Percentiles rank a stretch among this genome's conserved stretches.
Evolutionary conservation across 2,329 filamentous ascomycete species (phyloP).

Genomic region (Tolypocladium sp.): DNA sequence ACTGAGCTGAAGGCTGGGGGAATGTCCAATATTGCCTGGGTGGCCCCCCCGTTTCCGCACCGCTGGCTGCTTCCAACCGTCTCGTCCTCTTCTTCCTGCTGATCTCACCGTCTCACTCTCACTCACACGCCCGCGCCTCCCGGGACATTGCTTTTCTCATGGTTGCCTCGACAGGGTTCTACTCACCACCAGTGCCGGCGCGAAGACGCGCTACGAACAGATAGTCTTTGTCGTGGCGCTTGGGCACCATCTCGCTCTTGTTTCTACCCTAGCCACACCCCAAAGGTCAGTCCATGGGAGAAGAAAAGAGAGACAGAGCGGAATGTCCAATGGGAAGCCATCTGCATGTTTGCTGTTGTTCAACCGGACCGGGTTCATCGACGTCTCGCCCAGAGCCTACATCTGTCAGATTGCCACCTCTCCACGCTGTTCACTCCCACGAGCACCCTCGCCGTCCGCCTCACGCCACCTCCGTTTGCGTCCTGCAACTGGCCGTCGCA

Average conservation of each 20-base stretch:
- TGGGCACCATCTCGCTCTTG: conserved; percentile 2
- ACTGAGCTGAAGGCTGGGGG: conserved; percentile 4
- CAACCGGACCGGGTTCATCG: neutral
- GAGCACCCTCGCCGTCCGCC: neutral
- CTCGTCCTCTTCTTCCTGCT: conserved; percentile 1
- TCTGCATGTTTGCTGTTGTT: neutral
- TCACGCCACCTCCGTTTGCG: neutral
- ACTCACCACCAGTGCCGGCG: conserved; percentile 1
- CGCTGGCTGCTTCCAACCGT: conserved; percentile 1
- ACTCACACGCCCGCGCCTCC: neutral
- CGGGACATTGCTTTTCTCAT: conserved; percentile 5
- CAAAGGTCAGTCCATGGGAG: conserved; percentile 2
- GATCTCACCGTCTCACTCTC: conserved; percentile 4
- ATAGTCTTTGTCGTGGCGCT: conserved; percentile 1
- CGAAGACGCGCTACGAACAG: conserved; percentile 1
- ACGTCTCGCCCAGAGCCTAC: neutral
- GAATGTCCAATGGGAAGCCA: conserved; percentile 4
- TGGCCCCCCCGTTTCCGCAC: neutral
- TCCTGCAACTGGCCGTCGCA: neutral
- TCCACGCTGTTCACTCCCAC: neutral
- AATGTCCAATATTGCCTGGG: conserved; percentile 2
- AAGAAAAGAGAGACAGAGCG: conserved; percentile 3
- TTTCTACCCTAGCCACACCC: conserved; percentile 4
- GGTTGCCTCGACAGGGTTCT: conserved; percentile 3
- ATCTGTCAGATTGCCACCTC: neutral